Percentiles rank a stretch among this genome's conserved stretches.
These are phyloP conservation scores for Fusarium euwallaceae DNA, from an alignment of 2,329 filamentous ascomycete species.

Conservation along the genomic window DNA sequence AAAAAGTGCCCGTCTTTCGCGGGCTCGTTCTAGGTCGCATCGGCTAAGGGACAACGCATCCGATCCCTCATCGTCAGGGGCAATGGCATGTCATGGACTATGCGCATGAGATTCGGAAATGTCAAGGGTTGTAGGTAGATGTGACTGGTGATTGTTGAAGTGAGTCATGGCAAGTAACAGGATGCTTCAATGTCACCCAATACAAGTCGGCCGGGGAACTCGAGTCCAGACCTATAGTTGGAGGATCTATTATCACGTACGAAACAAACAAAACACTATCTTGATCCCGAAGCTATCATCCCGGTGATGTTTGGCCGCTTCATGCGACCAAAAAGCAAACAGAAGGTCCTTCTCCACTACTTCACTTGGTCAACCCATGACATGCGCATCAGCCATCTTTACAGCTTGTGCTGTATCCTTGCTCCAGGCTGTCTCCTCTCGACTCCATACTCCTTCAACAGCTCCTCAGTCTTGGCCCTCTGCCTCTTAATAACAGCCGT, in stretches of 20 bases:
- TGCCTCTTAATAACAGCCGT: conserved; percentile 74
- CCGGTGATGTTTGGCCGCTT: neutral
- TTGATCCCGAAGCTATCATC: neutral
- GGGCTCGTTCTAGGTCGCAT: neutral
- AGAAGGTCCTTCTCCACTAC: conserved; percentile 18
- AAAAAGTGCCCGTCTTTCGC: neutral
- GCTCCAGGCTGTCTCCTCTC: conserved; percentile 63
- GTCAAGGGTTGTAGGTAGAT: neutral
- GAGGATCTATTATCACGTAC: conserved; percentile 8
- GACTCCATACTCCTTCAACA: conserved; percentile 72
- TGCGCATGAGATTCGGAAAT: neutral
- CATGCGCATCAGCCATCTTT: conserved; percentile 2
- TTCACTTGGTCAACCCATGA: conserved; percentile 29
- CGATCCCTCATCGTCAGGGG: neutral
- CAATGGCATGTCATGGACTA: neutral
- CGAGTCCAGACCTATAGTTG: neutral
- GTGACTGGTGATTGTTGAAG: neutral
- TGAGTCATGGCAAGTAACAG: conserved; percentile 12
- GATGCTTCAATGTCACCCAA: conserved; percentile 11
- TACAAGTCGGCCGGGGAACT: neutral
- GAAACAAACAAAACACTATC: conserved; percentile 8
- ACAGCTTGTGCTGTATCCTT: conserved; percentile 64
- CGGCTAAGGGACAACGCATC: neutral
- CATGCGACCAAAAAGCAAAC: conserved; percentile 17
- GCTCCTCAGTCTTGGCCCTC: conserved; percentile 72